These are phyloP conservation scores for Herpetospermum pedunculosum DNA, from an alignment of 306 rosid genomes.

Conservation along the genomic window DNA sequence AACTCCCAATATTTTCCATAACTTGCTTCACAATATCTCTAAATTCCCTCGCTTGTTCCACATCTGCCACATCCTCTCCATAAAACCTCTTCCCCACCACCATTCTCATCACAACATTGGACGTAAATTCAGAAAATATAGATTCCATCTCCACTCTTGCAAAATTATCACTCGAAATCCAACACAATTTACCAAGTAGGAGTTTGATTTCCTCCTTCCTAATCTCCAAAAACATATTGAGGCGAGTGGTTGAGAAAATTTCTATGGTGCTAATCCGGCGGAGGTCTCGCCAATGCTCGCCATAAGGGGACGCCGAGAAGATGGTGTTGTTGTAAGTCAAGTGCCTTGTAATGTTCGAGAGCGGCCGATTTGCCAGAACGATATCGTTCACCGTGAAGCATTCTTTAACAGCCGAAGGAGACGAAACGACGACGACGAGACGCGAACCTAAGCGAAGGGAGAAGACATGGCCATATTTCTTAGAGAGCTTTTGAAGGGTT, in stretches of 20 bases:
- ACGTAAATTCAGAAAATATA: not conserved
- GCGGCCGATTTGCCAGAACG: constrained; percentile 33
- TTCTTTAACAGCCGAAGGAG: constrained; percentile 34
- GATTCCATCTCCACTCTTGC: not conserved
- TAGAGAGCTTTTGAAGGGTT: constrained; percentile 19
- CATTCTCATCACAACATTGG: not conserved
- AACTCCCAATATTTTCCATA: not conserved
- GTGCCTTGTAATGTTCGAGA: constrained; percentile 16
- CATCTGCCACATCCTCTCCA: constrained; percentile 10
- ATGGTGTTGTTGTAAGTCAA: constrained; percentile 29
- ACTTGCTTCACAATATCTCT: not conserved
- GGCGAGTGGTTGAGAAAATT: constrained; percentile 35
- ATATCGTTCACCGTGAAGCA: constrained; percentile 58
- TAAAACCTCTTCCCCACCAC: constrained; percentile 16
- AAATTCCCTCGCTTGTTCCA: not conserved
- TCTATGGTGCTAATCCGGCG: constrained; percentile 48
- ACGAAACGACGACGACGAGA: constrained; percentile 32
- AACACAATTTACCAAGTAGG: constrained; percentile 17
- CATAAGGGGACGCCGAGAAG: constrained; percentile 21
- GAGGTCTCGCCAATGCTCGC: constrained; percentile 66
- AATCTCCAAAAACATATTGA: constrained; percentile 15
- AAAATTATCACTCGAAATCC: not conserved
- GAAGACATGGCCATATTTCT: constrained; percentile 27
- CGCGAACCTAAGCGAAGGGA: constrained; percentile 22
- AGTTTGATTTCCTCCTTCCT: constrained; percentile 33